Percentiles rank a stretch among this genome's conserved stretches.
Conservation (phyloP, 2,329 filamentous ascomycete genomes). For the Didymella pomorum region DNA sequence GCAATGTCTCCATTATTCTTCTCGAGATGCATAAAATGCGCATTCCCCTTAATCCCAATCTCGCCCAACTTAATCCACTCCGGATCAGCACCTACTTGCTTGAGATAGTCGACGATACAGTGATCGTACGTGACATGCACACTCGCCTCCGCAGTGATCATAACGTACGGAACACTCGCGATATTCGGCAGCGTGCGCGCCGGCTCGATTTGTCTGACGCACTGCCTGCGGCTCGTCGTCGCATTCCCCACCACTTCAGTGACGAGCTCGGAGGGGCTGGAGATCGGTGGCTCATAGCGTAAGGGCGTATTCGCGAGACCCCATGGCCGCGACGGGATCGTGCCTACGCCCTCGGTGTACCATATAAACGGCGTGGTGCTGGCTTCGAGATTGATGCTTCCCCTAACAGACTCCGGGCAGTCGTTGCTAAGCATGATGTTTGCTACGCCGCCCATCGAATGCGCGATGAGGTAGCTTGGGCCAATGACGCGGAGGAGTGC, state of each 20-base stretch:
- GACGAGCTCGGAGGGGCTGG: background rate
- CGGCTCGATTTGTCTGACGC: background rate
- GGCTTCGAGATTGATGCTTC: conserved; percentile 13
- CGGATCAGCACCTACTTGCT: conserved; percentile 54
- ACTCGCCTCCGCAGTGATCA: conserved; percentile 36
- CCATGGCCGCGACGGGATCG: conserved; percentile 11
- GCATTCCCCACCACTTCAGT: background rate
- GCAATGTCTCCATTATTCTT: conserved; percentile 58
- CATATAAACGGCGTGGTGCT: conserved; percentile 16
- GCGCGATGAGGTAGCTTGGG: conserved; percentile 16
- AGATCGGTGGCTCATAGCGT: background rate
- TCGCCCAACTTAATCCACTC: conserved; percentile 56
- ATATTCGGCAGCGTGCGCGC: conserved; percentile 24
- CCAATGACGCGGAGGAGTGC: too few relatives aligned
- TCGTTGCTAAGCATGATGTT: conserved; percentile 25
- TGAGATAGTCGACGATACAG: conserved; percentile 33
- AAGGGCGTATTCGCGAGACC: conserved; percentile 14
- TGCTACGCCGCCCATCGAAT: conserved; percentile 21
- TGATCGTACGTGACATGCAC: conserved; percentile 40
- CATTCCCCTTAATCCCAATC: conserved; percentile 60
- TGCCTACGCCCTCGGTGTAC: conserved; percentile 15
- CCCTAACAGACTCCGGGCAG: conserved; percentile 10
- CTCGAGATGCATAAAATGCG: conserved; percentile 63
- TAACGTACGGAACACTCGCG: conserved; percentile 36
- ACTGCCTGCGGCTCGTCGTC: background rate